Evolutionary conservation across 2,329 filamentous ascomycete species (phyloP).

Genomic region (Cercospora sojina): DNA sequence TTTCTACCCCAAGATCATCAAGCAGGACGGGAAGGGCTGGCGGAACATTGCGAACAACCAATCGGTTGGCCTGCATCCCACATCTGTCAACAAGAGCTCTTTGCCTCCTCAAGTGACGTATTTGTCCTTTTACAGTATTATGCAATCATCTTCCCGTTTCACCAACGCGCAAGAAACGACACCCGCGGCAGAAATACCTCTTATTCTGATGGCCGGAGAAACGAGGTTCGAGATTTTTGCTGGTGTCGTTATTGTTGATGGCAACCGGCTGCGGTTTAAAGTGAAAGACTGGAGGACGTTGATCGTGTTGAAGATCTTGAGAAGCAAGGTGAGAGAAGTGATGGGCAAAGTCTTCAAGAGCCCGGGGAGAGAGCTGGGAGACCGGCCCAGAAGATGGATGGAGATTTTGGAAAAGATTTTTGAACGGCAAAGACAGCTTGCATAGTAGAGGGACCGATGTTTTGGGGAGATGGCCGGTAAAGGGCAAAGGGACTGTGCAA

Average conservation of each 20-base stretch:
- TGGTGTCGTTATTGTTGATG: slow-evolving; percentile 82
- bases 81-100: slow-evolving; percentile 77
- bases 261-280: slow-evolving; percentile 80
- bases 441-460: not conserved
- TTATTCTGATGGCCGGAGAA: slow-evolving; percentile 83
- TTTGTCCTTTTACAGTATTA: slow-evolving; percentile 95
- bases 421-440: slow-evolving; percentile 20
- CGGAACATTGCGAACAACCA: slow-evolving; percentile 94
- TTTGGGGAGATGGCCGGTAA: not conserved
- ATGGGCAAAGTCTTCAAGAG: slow-evolving; percentile 67
- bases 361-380: slow-evolving; percentile 42
- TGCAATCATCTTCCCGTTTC: slow-evolving; percentile 80
- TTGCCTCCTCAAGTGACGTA: slow-evolving; percentile 58
- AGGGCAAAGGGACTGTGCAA: not conserved
- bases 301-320: slow-evolving; percentile 81
- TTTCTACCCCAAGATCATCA: slow-evolving; percentile 91
- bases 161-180: slow-evolving; percentile 86
- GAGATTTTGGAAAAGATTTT: slow-evolving; percentile 37
- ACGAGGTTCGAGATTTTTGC: slow-evolving; percentile 87
- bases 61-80: slow-evolving; percentile 79
- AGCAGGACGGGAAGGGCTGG: slow-evolving; percentile 80
- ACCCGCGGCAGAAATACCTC: slow-evolving; percentile 67
- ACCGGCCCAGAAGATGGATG: slow-evolving; percentile 46
- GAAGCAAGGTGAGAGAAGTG: slow-evolving; percentile 71
- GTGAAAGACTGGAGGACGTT: slow-evolving; percentile 86